Base-by-base conservation (phyloP, 495 filamentous ascomycete species). In the Penicillium cataractarum region DNA sequence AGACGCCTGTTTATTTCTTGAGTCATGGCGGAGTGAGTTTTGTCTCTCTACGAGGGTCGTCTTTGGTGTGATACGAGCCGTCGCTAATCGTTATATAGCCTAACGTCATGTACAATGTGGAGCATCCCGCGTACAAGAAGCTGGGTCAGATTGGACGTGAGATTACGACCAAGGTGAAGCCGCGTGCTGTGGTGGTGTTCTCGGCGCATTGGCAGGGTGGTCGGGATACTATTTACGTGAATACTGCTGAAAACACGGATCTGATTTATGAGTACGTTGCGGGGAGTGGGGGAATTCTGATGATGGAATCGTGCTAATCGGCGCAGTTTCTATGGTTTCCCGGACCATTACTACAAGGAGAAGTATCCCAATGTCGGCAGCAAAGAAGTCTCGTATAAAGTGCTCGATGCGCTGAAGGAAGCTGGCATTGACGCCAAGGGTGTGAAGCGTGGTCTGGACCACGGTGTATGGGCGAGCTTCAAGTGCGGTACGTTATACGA, bases 141-240 rank as follows among this genome's bases (percentile, higher is more conserved):
- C 83, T 97, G 7, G 83, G 86, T 46, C 64, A 75, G 15, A 87
- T 95, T 53, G 92, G 92, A 29, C 79, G 73, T 8, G 92, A 96
- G 67, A 96, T 97, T 68, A 93, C 91, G 0, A 80, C 86, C 29
- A 89, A 88, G 67, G 86, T 94, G 33, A 90, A 90, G 69, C 91
- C 91, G 21, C 87, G 86, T 58, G 92, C 92, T 17, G 82, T 95
- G 15, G 89, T 97, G 12, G 91, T 96, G 13, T 92, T 96, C 73
- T 93, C 90, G 12, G 92, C 91, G 26, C 91, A 96, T 76, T 96
- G 92, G 92, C 88, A 93, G 74, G 84, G 80, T 24, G 77, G 77
- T 1, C 71, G 71, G 33, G 76, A 84, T 66, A 80, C 75, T 4
- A 83, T 96, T 57, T 79, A 90, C 67, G 85, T 95, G 64, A 95